Base-by-base conservation (phyloP, 805 yeast genomes). In the Starmerella stigmatis region DNA sequence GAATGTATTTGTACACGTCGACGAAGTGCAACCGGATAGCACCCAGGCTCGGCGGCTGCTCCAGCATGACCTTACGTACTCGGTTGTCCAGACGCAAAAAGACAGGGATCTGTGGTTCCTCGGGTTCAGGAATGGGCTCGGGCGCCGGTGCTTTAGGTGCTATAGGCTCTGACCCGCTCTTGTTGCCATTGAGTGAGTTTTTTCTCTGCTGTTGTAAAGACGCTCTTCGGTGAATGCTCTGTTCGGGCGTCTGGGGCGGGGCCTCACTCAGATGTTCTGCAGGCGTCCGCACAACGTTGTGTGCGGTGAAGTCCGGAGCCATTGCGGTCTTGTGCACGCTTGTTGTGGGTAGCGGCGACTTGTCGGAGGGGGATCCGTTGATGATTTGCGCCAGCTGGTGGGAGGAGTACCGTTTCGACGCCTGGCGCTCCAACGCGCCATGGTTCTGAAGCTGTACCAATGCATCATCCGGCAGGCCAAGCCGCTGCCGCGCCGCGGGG, bases 391-490 rank as follows among this genome's bases (percentile, higher is more conserved):
- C 85, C 63, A 80, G 79, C 58, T 89, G 97, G 50, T 88, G 89
- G 0, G 96, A 96, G 5, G 96, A 86, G 59, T 81, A 89, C 45
- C 98, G 69, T 55, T 89, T 81, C 0, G 96, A 88, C 0, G 97
- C 99, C 50, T 96, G 74, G 54, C 99, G 73, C 66, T 81, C 94
- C 26, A 92, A 67, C 3, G 84, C 81, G 39, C 83, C 84, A 3
- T 88, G 85, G 37, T 79, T 78, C 57, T 89, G 95, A 9, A 89
- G 68, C 54, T 83, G 84, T 0, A 78, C 69, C 23, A 88, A 67
- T 0, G 95, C 86, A 54, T 81, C 86, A 17, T 58, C 33, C 25
- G 41, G 41, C 9, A 28, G 13, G 21, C 26, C 33, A 10, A 38
- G 26, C 12, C 33, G 32, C 26, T 26, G 33, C 10, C 41, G 32